These are phyloP conservation scores for Aureobasidium subglaciale DNA, from an alignment of 2,329 filamentous ascomycete genomes.

Conservation along the genomic window DNA sequence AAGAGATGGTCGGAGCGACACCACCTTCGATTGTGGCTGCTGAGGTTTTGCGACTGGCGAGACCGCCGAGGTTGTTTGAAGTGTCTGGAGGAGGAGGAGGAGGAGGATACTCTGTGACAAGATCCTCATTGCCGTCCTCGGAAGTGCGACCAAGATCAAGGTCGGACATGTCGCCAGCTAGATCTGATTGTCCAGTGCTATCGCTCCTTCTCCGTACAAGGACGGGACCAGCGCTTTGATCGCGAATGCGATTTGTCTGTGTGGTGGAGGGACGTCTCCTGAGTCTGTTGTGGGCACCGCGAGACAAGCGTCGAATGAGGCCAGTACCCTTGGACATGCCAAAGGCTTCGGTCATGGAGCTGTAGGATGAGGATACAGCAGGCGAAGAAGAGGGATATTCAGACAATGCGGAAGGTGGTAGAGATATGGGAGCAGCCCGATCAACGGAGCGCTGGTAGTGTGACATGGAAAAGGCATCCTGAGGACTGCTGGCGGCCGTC, in stretches of 20 bases:
- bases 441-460: conserved; percentile 35
- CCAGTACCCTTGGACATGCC: conserved; percentile 33
- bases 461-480: conserved; percentile 28
- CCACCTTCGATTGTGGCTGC: conserved; percentile 32
- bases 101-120: conserved; percentile 16
- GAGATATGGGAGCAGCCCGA: conserved; percentile 15
- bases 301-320: conserved; percentile 79
- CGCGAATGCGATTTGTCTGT: conserved; percentile 63
- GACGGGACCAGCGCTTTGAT: conserved; percentile 82
- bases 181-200: conserved; percentile 63
- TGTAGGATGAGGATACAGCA: conserved; percentile 16
- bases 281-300: conserved; percentile 64
- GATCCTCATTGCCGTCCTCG: conserved; percentile 36
- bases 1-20: conserved; percentile 67
- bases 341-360: conserved; percentile 19
- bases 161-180: conserved; percentile 41
- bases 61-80: conserved; percentile 36
- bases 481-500: conserved; percentile 32
- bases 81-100: conserved; percentile 25
- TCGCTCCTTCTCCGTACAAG: conserved; percentile 83
- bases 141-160: conserved; percentile 51
- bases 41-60: conserved; percentile 23
- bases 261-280: conserved; percentile 72
- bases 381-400: conserved; percentile 16
- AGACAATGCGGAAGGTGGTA: conserved; percentile 20